Percentiles rank a stretch among this genome's conserved stretches.
Evolutionary conservation across 306 rosid species (phyloP).

Genomic region (Arachis hypogaea): DNA sequence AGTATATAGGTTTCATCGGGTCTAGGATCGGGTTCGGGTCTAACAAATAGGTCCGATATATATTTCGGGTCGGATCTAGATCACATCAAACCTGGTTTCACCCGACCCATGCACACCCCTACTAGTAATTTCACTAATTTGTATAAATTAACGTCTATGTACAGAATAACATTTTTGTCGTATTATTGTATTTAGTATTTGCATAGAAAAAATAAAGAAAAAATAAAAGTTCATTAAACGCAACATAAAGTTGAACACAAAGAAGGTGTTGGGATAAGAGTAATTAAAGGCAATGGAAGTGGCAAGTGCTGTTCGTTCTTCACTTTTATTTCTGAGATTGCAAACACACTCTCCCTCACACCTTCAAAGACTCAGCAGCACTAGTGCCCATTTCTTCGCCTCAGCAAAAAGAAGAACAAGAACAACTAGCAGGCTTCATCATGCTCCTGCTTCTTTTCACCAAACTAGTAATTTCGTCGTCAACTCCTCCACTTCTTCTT

Average conservation of each 20-base stretch:
- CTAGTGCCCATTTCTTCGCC: slow-evolving; percentile 16
- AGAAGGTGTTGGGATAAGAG: background rate
- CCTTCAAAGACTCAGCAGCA: slow-evolving; percentile 5
- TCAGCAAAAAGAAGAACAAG: slow-evolving; percentile 12
- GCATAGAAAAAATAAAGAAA: no score
- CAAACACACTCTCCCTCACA: slow-evolving; percentile 30
- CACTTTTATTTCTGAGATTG: slow-evolving; percentile 25
- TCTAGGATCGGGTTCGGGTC: no score
- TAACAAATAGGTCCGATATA: no score
- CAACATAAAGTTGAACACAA: background rate
- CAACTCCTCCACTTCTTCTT: slow-evolving; percentile 37
- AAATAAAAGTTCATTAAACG: background rate
- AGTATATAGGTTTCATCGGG: no score
- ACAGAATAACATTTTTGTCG: no score
- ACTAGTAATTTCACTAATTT: no score
- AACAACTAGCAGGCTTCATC: background rate
- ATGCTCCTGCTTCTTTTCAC: slow-evolving; percentile 27
- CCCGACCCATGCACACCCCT: no score
- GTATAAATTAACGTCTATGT: no score
- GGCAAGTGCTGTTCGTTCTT: slow-evolving; percentile 35
- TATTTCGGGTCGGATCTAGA: no score
- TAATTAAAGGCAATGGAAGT: slow-evolving; percentile 36
- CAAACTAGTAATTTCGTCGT: background rate
- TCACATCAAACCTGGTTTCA: no score
- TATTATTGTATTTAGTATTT: no score